These are phyloP conservation scores for Lotus japonicus DNA, from an alignment of 306 rosid species.

Conservation along the genomic window DNA sequence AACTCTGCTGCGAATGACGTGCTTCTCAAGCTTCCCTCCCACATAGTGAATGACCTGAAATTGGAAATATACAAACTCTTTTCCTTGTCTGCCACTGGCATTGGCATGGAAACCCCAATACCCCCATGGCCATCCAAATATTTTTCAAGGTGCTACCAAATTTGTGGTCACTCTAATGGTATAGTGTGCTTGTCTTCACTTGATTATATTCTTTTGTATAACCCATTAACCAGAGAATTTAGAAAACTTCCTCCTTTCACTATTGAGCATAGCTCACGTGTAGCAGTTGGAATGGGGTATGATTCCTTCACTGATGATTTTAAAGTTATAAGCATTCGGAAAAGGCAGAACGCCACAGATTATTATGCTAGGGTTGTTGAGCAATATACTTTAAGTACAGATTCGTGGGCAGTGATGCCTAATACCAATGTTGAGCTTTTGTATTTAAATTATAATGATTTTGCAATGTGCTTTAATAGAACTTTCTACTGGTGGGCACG, in stretches of 20 bases:
- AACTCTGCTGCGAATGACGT: not conserved
- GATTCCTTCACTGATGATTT: constrained; percentile 14
- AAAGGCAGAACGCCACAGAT: not conserved
- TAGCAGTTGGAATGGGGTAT: constrained; percentile 29
- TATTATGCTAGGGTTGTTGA: not conserved
- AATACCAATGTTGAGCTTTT: constrained; percentile 13
- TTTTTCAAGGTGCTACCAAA: no score
- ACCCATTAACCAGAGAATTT: constrained; percentile 18
- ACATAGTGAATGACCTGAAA: no score
- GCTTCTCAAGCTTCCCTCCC: constrained; percentile 7
- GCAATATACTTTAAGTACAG: constrained; percentile 13
- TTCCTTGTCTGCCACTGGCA: constrained; percentile 6
- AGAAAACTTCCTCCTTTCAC: not conserved
- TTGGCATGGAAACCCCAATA: no score
- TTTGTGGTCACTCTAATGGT: constrained; percentile 23
- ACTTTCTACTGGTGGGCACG: constrained; percentile 27
- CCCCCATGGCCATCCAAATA: no score
- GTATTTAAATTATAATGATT: not conserved
- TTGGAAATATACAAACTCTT: no score
- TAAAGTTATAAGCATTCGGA: constrained; percentile 16
- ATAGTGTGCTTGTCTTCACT: constrained; percentile 16
- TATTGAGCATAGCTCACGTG: not conserved
- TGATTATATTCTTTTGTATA: constrained; percentile 12
- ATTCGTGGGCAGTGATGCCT: constrained; percentile 7
- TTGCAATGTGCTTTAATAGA: constrained; percentile 3